phyloP scores from a whole-genome alignment of 208 protist genomes.

The Naegleria lovaniensis region DNA sequence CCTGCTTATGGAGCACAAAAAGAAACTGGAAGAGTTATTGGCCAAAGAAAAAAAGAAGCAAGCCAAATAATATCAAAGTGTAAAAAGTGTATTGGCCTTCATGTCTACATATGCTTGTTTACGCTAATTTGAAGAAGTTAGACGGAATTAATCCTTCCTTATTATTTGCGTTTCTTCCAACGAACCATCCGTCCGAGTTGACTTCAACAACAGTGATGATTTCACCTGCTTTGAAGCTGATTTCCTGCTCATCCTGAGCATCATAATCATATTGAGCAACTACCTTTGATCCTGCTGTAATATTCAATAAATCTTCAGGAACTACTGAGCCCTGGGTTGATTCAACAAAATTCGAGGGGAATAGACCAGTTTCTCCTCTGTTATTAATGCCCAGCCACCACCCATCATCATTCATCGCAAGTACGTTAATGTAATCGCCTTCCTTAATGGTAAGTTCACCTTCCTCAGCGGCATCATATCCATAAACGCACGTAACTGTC shows the following conservation, averaged over 20 bases:
- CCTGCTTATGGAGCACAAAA: neutral
- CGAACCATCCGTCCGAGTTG: neutral
- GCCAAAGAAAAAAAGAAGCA: neutral
- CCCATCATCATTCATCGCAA: neutral
- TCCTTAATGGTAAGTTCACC: neutral
- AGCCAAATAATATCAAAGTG: neutral
- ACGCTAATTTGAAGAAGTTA: conserved; percentile 1
- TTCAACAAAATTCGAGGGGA: conserved; percentile 16
- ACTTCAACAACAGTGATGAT: neutral
- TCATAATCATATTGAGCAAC: conserved; percentile 24
- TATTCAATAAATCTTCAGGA: neutral
- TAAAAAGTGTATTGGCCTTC: neutral
- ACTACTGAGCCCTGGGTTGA: neutral
- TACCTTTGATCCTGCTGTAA: neutral
- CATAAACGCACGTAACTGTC: neutral
- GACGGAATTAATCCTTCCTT: neutral
- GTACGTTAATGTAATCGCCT: neutral
- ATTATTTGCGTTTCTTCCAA: no score
- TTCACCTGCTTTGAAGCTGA: conserved; percentile 6
- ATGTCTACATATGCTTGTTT: neutral
- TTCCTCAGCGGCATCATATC: neutral
- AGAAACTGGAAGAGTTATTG: neutral
- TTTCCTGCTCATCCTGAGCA: neutral
- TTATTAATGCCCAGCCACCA: conserved; percentile 9
- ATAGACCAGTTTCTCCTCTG: neutral